These are phyloP conservation scores for Xylaria cubensis DNA, from an alignment of 495 filamentous ascomycete genomes.

Conservation along the genomic window DNA sequence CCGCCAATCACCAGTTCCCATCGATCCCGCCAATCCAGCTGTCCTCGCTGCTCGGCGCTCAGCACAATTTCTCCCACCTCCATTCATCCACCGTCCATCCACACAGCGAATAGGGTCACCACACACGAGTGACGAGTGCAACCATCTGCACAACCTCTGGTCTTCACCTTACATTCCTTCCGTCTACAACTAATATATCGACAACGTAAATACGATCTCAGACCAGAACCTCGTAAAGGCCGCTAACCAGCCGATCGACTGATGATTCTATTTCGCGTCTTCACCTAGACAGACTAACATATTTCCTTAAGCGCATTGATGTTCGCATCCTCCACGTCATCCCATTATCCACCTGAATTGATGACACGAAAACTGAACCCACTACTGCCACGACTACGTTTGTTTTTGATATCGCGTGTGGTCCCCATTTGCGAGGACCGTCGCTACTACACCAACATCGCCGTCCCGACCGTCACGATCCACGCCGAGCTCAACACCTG, in stretches of 20 bases:
- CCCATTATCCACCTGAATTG: conserved; percentile 18
- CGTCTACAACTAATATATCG: background rate
- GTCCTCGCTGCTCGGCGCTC: conserved; percentile 9
- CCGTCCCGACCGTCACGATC: background rate
- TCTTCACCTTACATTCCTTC: background rate
- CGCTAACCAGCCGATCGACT: conserved; percentile 10
- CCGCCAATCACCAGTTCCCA: conserved; percentile 24
- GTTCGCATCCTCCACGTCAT: conserved; percentile 27
- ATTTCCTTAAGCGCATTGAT: conserved; percentile 23
- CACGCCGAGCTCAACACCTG: background rate
- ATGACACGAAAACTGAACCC: conserved; percentile 26
- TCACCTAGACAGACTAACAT: conserved; percentile 5
- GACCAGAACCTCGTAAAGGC: background rate
- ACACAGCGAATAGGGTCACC: background rate
- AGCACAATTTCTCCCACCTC: conserved; percentile 16
- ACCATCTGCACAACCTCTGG: conserved; percentile 2
- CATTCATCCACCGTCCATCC: background rate
- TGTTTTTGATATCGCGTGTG: conserved; percentile 12
- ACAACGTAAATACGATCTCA: conserved; percentile 11
- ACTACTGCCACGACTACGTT: conserved; percentile 19
- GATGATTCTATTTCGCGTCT: conserved; percentile 18
- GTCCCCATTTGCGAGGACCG: background rate
- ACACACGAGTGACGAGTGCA: conserved; percentile 15
- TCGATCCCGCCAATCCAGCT: conserved; percentile 19
- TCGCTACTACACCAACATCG: conserved; percentile 11